Conservation (phyloP, 306 rosid species). For the Vigna trinervia region DNA sequence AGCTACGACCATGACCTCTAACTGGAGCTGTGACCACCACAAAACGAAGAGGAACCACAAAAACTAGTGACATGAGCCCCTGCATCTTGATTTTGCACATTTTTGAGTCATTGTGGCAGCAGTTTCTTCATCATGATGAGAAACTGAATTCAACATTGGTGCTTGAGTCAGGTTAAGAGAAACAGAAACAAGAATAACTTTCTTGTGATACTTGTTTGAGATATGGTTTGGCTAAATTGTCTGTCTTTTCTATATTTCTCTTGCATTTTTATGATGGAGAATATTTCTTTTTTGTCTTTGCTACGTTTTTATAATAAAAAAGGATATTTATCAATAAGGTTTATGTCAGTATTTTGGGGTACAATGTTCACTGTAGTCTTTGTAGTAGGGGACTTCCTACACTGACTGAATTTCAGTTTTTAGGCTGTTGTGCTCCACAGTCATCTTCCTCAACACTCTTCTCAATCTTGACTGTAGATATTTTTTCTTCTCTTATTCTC, state of each 20-base stretch:
- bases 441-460: no score
- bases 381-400: neutral
- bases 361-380: neutral
- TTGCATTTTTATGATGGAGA: slow-evolving; percentile 1
- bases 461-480: neutral
- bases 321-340: neutral
- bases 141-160: no score
- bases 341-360: neutral
- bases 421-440: neutral
- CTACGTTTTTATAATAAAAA: neutral
- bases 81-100: no score
- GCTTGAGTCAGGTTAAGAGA: no score
- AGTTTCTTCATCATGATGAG: no score
- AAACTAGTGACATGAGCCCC: no score
- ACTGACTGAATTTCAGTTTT: neutral
- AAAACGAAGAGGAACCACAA: no score
- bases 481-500: neutral
- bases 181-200: no score
- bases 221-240: neutral
- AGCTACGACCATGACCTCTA: no score
- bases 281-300: neutral
- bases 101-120: no score
- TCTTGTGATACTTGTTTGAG: no score
- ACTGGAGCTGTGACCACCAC: no score
- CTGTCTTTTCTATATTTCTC: slow-evolving; percentile 5